Evolutionary conservation across 306 rosid species (phyloP).

Genomic region (Oxytropis ochrocephala): DNA sequence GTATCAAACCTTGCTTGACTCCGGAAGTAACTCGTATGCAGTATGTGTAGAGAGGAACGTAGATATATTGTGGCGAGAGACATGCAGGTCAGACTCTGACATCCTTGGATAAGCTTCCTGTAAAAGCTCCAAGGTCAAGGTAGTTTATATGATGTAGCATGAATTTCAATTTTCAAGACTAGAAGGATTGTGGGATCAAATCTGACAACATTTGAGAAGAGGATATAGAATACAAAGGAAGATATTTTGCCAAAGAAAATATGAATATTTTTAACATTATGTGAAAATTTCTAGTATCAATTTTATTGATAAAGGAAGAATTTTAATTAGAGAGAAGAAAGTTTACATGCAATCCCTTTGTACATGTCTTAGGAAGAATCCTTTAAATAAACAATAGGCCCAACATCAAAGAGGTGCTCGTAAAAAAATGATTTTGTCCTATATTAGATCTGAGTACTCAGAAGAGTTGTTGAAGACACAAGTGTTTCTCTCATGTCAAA

Average conservation of each 20-base stretch:
- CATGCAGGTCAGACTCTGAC: constrained; percentile 38
- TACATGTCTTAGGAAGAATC: too few relatives aligned
- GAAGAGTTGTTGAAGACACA: background rate
- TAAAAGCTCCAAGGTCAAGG: constrained; percentile 26
- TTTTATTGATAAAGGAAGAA: background rate
- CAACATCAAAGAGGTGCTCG: background rate
- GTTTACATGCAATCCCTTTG: background rate
- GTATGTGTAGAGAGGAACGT: constrained; percentile 45
- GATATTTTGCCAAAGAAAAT: background rate
- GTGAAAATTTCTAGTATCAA: background rate
- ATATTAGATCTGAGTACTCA: background rate
- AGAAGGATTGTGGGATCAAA: background rate
- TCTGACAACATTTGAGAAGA: background rate
- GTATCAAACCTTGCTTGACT: constrained; percentile 68
- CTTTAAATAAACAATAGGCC: too few relatives aligned
- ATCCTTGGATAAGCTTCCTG: constrained; percentile 47
- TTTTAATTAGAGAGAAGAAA: background rate
- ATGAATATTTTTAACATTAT: background rate
- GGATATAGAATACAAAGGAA: background rate
- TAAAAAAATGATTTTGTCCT: background rate
- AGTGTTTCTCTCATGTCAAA: background rate
- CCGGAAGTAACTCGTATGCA: constrained; percentile 61
- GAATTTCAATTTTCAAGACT: constrained; percentile 12
- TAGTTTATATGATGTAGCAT: constrained; percentile 13
- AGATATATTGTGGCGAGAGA: constrained; percentile 44